phyloP scores from a whole-genome alignment of 257 asterid species.

The Henckelia pumila region DNA sequence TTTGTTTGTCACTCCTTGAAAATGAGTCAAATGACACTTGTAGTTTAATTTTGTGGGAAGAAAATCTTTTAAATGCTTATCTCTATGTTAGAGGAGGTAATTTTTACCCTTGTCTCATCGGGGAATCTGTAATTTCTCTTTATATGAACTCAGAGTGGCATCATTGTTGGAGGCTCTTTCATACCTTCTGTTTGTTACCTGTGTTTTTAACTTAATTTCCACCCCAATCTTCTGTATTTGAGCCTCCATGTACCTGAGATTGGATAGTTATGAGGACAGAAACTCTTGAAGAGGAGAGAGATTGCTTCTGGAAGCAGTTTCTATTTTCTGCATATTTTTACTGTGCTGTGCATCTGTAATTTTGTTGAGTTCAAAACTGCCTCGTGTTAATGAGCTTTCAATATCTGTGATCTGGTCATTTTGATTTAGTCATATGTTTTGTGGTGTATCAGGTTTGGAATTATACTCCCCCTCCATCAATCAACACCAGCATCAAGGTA shows the following conservation, averaged over 20 bases:
- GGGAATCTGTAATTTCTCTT: background rate
- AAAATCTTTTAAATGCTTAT: too few relatives aligned
- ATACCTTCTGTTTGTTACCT: background rate
- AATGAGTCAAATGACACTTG: too few relatives aligned
- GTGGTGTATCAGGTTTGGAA: slow-evolving; percentile 68
- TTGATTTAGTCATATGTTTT: slow-evolving; percentile 23
- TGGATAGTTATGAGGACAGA: background rate
- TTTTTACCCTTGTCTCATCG: background rate
- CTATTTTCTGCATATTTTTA: background rate
- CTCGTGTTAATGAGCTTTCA: background rate
- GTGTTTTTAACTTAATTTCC: background rate
- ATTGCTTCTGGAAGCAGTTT: slow-evolving; percentile 4
- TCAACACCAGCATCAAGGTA: slow-evolving; percentile 98
- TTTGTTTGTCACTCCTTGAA: too few relatives aligned
- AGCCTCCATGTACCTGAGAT: background rate
- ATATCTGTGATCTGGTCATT: slow-evolving; percentile 10
- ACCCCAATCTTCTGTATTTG: slow-evolving; percentile 1
- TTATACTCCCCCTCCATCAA: slow-evolving; percentile 64
- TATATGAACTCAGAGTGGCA: background rate
- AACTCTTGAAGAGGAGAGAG: background rate
- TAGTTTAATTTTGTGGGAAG: too few relatives aligned
- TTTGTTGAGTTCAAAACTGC: background rate
- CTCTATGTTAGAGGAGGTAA: too few relatives aligned
- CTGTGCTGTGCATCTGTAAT: background rate
- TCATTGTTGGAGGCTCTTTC: background rate